These are phyloP conservation scores for Apiospora aurea DNA, from an alignment of 2,329 filamentous ascomycete genomes.

Conservation along the genomic window DNA sequence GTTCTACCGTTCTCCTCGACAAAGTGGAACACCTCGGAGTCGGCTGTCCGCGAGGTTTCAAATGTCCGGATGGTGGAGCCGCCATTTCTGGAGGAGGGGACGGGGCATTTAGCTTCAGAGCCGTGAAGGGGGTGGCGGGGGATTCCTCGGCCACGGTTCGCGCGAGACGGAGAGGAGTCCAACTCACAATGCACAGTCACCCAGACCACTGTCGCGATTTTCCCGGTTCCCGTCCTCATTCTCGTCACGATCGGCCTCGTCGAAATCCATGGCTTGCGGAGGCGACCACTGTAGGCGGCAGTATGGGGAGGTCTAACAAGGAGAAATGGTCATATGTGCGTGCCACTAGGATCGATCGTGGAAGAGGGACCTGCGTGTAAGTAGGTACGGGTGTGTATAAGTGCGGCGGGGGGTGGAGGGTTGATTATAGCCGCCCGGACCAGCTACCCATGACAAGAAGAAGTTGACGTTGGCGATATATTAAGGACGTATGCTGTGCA, in stretches of 20 bases:
- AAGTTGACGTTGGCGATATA: slow-evolving; percentile 11
- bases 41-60: slow-evolving; percentile 26
- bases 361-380: neutral
- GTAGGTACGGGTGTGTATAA: neutral
- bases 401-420: slow-evolving; percentile 1
- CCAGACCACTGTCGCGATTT: slow-evolving; percentile 3
- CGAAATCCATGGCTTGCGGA: neutral
- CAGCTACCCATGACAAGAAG: neutral
- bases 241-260: slow-evolving; percentile 5
- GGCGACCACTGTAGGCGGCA: neutral
- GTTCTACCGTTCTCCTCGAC: slow-evolving; percentile 30
- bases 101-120: slow-evolving; percentile 7
- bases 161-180: slow-evolving; percentile 4
- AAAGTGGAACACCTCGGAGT: slow-evolving; percentile 27
- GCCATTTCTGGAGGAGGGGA: slow-evolving; percentile 7
- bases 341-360: neutral
- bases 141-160: neutral
- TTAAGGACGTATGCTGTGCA: slow-evolving; percentile 6
- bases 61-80: slow-evolving; percentile 23
- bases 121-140: neutral
- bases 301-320: neutral
- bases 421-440: neutral
- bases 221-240: neutral
- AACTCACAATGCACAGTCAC: neutral
- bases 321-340: neutral